A percentile compares a stretch with the other conserved stretches of the same genome.
Evolutionary conservation across 2,329 filamentous ascomycete genomes (phyloP).

Genomic region (Dactylellina drechsleri): DNA sequence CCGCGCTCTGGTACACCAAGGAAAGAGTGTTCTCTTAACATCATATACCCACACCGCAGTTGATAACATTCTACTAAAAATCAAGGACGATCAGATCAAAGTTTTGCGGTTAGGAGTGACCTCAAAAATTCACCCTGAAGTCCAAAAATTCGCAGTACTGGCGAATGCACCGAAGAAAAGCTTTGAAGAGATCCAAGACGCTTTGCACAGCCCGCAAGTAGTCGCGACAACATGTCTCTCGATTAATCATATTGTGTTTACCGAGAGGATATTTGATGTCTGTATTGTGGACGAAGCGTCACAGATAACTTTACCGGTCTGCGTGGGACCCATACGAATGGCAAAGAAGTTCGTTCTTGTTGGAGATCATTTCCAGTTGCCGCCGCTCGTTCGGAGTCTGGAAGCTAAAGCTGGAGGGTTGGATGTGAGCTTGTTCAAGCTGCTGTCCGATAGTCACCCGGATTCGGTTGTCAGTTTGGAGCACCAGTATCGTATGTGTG

Average conservation of each 20-base stretch:
- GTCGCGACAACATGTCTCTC: constrained; percentile 96
- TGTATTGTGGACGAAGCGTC: constrained; percentile 98
- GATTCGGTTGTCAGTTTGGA: constrained; percentile 88
- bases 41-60: constrained; percentile 98
- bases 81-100: constrained; percentile 78
- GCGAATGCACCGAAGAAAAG: constrained; percentile 77
- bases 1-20: constrained; percentile 83
- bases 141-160: constrained; percentile 84
- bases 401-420: constrained; percentile 85
- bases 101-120: constrained; percentile 86
- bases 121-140: constrained; percentile 77
- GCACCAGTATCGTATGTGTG: constrained; percentile 98
- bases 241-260: constrained; percentile 88
- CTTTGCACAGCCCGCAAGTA: constrained; percentile 85
- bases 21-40: constrained; percentile 90
- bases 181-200: constrained; percentile 83
- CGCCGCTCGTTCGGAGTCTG: constrained; percentile 91
- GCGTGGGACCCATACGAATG: constrained; percentile 91
- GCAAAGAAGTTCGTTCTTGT: constrained; percentile 93
- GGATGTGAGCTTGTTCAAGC: constrained; percentile 92
- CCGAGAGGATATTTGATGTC: constrained; percentile 90
- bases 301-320: constrained; percentile 95
- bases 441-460: constrained; percentile 88
- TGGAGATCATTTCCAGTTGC: constrained; percentile 94
- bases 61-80: constrained; percentile 95